Base-by-base conservation (phyloP, 805 yeast genomes). In the Teunomyces lycoperdinae region DNA sequence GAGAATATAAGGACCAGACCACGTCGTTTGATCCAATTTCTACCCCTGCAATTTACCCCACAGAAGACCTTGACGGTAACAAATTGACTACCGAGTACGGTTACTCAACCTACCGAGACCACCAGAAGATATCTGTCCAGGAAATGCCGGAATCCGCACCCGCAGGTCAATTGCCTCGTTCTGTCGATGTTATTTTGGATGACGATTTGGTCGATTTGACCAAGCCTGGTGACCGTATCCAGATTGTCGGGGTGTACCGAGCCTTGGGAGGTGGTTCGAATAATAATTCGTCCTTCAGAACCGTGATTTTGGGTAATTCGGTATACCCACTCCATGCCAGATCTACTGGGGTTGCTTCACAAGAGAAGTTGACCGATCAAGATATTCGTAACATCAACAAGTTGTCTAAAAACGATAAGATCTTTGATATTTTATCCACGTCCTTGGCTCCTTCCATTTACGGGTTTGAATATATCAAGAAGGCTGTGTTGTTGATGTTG, bases 131-230 rank as follows among this genome's bases (percentile, higher is more conserved):
- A 32, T 81, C 97, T 0, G 85, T 94, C 32, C 99, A 94, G 67
- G 99, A 94, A 71, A 88, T 94, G 89, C 98, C 99, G 1, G 98
- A 94, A 70, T 77, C 85, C 53, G 97, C 98, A 1, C 99, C 98
- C 11, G 96, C 98, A 0, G 99, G 99, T 48, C 98, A 92, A 70
- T 76, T 94, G 53, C 99, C 99, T 31, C 78, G 98, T 59, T 84
- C 96, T 2, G 79, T 94, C 31, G 99, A 94, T 61, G 86, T 92
- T 20, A 81, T 92, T n/a, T 71, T 94, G 58, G 97, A 92, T 65
- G 97, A 91, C 60, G 99, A 94, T 63, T 76, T 94, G 53, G 98
- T 94, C 2, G 99, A 94, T 64, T 73, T 70, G 47, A 86, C 88
- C 42, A 94, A 94, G 64, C 98, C 99, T 0, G 99, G 99, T 58